Conservation (phyloP, 2,329 filamentous ascomycete genomes). For the Graphium sp. region DNA sequence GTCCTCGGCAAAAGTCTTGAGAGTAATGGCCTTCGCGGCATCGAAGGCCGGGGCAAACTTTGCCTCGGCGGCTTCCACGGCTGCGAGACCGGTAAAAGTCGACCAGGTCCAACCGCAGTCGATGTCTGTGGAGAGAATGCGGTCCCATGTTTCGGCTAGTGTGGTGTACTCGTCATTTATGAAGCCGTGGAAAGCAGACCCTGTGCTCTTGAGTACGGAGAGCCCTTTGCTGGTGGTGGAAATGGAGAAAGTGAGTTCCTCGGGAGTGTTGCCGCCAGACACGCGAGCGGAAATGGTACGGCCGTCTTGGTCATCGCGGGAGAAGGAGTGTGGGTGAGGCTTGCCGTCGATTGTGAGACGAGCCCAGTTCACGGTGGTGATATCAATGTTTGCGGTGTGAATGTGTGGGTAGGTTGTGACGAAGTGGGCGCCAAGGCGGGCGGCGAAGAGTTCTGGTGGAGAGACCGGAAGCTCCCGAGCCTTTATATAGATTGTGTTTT, state of each 20-base stretch:
- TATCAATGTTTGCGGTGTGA: constrained; percentile 61
- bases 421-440: constrained; percentile 77
- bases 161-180: constrained; percentile 87
- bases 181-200: constrained; percentile 90
- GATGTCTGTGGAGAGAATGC: constrained; percentile 87
- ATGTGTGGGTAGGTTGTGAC: constrained; percentile 80
- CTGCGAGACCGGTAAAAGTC: constrained; percentile 45
- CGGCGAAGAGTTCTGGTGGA: constrained; percentile 82
- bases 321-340: constrained; percentile 89
- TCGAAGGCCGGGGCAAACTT: constrained; percentile 70
- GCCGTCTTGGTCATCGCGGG: constrained; percentile 76
- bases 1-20: constrained; percentile 81
- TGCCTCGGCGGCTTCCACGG: constrained; percentile 44
- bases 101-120: constrained; percentile 80
- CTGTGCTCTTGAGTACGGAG: constrained; percentile 88
- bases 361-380: constrained; percentile 81
- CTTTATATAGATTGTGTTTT: constrained; percentile 91
- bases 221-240: constrained; percentile 61
- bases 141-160: constrained; percentile 80
- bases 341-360: constrained; percentile 75
- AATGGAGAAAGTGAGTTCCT: too few relatives aligned
- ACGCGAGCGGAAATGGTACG: constrained; percentile 64
- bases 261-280: constrained; percentile 40
- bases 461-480: constrained; percentile 87
- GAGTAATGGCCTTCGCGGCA: constrained; percentile 66